phyloP scores from a whole-genome alignment of 1,284 basidiomycete genomes.

The Sanghuangporus baumii region DNA sequence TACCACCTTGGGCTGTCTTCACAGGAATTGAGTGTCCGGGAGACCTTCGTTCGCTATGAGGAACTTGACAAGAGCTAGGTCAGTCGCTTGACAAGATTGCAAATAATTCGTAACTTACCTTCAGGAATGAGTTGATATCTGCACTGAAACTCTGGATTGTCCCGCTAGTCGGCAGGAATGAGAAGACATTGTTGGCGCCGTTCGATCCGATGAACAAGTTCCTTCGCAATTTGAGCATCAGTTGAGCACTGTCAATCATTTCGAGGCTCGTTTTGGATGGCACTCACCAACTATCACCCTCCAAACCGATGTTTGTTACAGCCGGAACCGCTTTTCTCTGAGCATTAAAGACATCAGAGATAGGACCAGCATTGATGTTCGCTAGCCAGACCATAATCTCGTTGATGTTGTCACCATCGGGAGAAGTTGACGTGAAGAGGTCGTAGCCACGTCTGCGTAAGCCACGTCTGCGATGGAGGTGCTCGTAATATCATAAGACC shows the following conservation, averaged over 20 bases:
- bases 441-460: slow-evolving; percentile 56
- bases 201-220: slow-evolving; percentile 54
- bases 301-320: slow-evolving; percentile 39
- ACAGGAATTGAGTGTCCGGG: slow-evolving; percentile 8
- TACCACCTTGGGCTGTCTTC: slow-evolving; percentile 43
- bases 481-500: slow-evolving; percentile 30
- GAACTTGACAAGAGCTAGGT: neutral
- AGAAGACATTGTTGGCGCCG: slow-evolving; percentile 56
- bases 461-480: slow-evolving; percentile 43
- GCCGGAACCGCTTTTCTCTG: slow-evolving; percentile 34
- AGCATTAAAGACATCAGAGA: slow-evolving; percentile 38
- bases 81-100: neutral
- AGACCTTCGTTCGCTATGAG: slow-evolving; percentile 4
- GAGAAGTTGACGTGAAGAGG: slow-evolving; percentile 49
- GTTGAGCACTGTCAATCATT: neutral
- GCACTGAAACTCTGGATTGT: slow-evolving; percentile 40
- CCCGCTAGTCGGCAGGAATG: slow-evolving; percentile 48
- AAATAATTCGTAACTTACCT: slow-evolving; percentile 29
- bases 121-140: slow-evolving; percentile 51
- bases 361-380: slow-evolving; percentile 52
- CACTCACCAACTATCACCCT: slow-evolving; percentile 43
- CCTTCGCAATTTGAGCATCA: slow-evolving; percentile 29
- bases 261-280: neutral
- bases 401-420: slow-evolving; percentile 44
- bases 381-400: slow-evolving; percentile 72